Evolutionary conservation across 306 rosid species (phyloP).

Genomic region (Amphicarpaea edgeworthii): DNA sequence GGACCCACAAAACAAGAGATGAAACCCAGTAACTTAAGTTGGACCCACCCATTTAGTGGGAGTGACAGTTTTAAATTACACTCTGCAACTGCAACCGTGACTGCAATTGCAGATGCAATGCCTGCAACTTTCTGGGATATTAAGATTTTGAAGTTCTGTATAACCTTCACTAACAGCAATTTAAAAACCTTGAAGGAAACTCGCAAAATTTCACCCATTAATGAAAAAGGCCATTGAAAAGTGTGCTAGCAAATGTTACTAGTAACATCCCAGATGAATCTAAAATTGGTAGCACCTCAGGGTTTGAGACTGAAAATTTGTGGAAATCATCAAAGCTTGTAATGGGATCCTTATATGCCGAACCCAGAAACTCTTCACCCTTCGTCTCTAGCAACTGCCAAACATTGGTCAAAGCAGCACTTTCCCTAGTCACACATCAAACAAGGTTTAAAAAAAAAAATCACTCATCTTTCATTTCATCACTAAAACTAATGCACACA

Average conservation of each 20-base stretch:
- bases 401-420: constrained; percentile 67
- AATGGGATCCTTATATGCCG: constrained; percentile 79
- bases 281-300: constrained; percentile 60
- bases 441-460: not conserved
- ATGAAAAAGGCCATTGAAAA: not conserved
- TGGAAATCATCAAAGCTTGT: constrained; percentile 81
- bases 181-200: not conserved
- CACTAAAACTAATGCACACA: too few relatives aligned
- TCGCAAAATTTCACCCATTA: not conserved
- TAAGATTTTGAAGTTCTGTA: not conserved
- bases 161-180: not conserved
- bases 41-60: not conserved
- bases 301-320: constrained; percentile 79
- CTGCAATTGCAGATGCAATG: too few relatives aligned
- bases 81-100: not conserved
- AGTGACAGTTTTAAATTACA: not conserved
- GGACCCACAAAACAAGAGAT: not conserved
- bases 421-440: constrained; percentile 59
- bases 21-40: not conserved
- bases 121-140: not conserved
- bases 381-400: constrained; percentile 73
- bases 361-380: constrained; percentile 81
- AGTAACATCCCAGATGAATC: not conserved
- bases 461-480: constrained; percentile 24
- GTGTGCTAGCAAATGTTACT: not conserved